A percentile compares a stretch with the other conserved stretches of the same genome.
Conservation (phyloP, 352 stramenopile genomes). For the Pythium dissotocum region DNA sequence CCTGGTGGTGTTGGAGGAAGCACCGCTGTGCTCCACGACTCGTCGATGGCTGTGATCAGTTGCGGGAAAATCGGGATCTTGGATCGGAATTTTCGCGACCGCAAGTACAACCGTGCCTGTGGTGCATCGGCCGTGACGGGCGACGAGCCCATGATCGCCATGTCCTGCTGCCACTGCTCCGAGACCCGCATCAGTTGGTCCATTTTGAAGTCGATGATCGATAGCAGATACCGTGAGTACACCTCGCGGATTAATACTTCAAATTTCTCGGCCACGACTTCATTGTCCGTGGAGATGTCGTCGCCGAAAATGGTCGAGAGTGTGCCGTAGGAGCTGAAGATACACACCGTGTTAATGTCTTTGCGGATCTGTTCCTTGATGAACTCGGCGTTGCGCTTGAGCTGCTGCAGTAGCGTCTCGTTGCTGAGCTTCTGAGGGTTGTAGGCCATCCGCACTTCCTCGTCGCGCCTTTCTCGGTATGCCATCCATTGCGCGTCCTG, state of each 20-base stretch:
- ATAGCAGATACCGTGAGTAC: slow-evolving; percentile 52
- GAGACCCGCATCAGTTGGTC: slow-evolving; percentile 48
- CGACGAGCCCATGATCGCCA: slow-evolving; percentile 29
- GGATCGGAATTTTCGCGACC: slow-evolving; percentile 54
- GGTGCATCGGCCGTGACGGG: slow-evolving; percentile 25
- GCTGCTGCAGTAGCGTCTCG: slow-evolving; percentile 23
- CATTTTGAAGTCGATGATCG: slow-evolving; percentile 62
- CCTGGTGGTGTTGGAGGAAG: slow-evolving; percentile 37
- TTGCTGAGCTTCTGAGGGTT: slow-evolving; percentile 21
- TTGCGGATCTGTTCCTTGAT: slow-evolving; percentile 74
- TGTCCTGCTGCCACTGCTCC: slow-evolving; percentile 65
- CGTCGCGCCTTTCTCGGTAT: slow-evolving; percentile 59
- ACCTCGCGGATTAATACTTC: slow-evolving; percentile 61
- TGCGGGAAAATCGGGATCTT: slow-evolving; percentile 67
- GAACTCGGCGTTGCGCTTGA: slow-evolving; percentile 68
- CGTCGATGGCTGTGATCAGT: slow-evolving; percentile 44
- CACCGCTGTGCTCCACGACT: slow-evolving; percentile 33
- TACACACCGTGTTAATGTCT: slow-evolving; percentile 70
- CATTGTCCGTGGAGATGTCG: slow-evolving; percentile 48
- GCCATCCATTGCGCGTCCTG: slow-evolving; percentile 61
- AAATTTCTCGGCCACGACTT: slow-evolving; percentile 58
- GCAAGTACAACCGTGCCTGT: slow-evolving; percentile 44
- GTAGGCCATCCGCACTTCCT: slow-evolving; percentile 56
- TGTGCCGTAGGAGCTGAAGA: slow-evolving; percentile 61
- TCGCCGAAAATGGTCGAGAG: slow-evolving; percentile 76